phyloP scores from a whole-genome alignment of 768 basidiomycete species.

The Hygrophoropsis aurantiaca region DNA sequence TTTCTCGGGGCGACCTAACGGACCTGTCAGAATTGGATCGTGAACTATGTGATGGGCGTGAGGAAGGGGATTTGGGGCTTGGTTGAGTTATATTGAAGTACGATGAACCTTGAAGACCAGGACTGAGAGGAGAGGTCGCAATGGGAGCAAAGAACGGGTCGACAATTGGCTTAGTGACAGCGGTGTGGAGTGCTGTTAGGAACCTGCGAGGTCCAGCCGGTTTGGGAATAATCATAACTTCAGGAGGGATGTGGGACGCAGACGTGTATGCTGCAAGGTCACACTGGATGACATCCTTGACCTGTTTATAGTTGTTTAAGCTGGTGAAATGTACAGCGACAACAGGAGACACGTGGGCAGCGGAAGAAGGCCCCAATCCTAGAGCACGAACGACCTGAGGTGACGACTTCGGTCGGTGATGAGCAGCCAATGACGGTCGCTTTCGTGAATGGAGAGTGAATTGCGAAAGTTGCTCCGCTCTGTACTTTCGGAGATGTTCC shows the following conservation, averaged over 20 bases:
- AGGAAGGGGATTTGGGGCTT: conserved; percentile 43
- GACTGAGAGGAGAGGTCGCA: conserved; percentile 85
- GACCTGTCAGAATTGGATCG: conserved; percentile 67
- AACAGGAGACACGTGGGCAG: conserved; percentile 32
- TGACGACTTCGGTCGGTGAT: conserved; percentile 78
- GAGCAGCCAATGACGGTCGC: conserved; percentile 63
- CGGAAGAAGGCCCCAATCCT: conserved; percentile 33
- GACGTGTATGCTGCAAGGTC: conserved; percentile 44
- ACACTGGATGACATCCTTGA: conserved; percentile 83
- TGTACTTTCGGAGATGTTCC: conserved; percentile 67
- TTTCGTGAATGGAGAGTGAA: conserved; percentile 50
- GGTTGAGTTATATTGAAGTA: conserved; percentile 36
- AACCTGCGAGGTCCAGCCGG: conserved; percentile 94
- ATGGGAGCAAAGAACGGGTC: conserved; percentile 95
- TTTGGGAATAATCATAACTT: conserved; percentile 96
- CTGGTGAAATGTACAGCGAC: conserved; percentile 88
- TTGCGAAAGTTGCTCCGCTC: conserved; percentile 47
- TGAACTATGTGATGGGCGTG: conserved; percentile 41
- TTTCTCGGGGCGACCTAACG: conserved; percentile 51
- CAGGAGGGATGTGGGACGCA: conserved; percentile 58
- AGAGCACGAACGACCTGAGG: conserved; percentile 69
- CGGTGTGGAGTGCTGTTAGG: conserved; percentile 89
- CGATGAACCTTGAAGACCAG: conserved; percentile 53
- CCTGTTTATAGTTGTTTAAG: conserved; percentile 81
- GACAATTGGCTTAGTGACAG: conserved; percentile 79